Conservation (phyloP, 306 rosid species). For the Senna tora region DNA sequence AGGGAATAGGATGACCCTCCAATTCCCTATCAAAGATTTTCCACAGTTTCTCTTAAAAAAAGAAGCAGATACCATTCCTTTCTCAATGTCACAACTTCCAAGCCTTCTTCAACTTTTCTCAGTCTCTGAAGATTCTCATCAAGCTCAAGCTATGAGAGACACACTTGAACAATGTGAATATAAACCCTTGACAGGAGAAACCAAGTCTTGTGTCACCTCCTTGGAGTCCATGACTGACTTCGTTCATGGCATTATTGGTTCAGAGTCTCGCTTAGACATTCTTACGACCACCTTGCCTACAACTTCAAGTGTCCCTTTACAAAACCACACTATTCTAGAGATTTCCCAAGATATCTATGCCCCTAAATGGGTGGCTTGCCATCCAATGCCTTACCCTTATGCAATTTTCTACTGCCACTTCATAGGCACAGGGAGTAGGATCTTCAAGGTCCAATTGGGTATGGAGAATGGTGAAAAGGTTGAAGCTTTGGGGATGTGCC, state of each 20-base stretch:
- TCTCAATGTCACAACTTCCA: constrained; percentile 51
- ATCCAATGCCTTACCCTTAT: constrained; percentile 57
- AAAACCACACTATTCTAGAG: constrained; percentile 47
- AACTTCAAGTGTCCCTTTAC: constrained; percentile 37
- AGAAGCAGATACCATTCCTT: constrained; percentile 61
- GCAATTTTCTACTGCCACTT: constrained; percentile 60
- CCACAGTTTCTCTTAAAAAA: constrained; percentile 47
- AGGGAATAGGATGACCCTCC: constrained; percentile 57
- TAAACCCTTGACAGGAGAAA: constrained; percentile 51
- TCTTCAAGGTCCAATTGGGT: constrained; percentile 53
- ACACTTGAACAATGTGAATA: constrained; percentile 51
- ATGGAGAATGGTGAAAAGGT: constrained; percentile 56
- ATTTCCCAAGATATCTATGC: constrained; percentile 51
- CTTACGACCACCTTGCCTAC: constrained; percentile 51
- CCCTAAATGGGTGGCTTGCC: constrained; percentile 65
- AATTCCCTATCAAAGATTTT: constrained; percentile 49
- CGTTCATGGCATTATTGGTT: constrained; percentile 41
- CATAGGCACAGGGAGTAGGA: constrained; percentile 47
- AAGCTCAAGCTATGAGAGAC: constrained; percentile 44
- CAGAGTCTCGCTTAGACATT: constrained; percentile 25
- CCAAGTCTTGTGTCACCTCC: constrained; percentile 58
- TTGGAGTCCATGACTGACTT: constrained; percentile 55
- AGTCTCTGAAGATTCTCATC: constrained; percentile 44
- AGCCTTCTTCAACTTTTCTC: constrained; percentile 62
- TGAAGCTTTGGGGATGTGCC: constrained; percentile 61